These are phyloP conservation scores for Botryotinia convoluta DNA, from an alignment of 2,329 filamentous ascomycete species.

Conservation along the genomic window DNA sequence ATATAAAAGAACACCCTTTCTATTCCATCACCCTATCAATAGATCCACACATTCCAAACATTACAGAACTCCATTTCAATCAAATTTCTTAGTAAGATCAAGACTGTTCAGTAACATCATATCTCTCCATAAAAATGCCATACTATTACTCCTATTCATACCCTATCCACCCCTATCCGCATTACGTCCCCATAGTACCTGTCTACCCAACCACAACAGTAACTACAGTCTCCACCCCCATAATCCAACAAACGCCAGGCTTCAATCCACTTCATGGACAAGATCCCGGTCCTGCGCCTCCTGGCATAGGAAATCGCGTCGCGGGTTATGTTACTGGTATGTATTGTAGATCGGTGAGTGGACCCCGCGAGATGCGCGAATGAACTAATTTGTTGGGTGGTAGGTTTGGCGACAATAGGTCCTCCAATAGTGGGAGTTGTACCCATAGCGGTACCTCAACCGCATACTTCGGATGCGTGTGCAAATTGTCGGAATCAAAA, in stretches of 20 bases:
- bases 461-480: neutral
- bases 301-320: neutral
- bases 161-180: neutral
- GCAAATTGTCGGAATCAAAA: neutral
- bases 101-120: neutral
- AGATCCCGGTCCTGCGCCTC: neutral
- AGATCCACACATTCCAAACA: neutral
- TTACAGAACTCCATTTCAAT: too few relatives aligned
- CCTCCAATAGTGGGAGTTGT: neutral
- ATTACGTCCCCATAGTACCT: neutral
- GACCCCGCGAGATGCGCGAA: too few relatives aligned
- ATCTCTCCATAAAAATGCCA: neutral
- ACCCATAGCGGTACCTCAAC: neutral
- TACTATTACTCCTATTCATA: neutral
- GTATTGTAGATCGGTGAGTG: conserved; percentile 6
- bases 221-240: neutral
- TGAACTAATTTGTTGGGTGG: neutral
- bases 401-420: neutral
- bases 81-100: neutral
- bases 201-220: neutral
- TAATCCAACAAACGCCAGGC: neutral
- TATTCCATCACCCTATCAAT: neutral
- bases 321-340: neutral
- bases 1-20: neutral
- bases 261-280: neutral